phyloP scores from a whole-genome alignment of 169 alveolate species.

The Cryptosporidium parvum region DNA sequence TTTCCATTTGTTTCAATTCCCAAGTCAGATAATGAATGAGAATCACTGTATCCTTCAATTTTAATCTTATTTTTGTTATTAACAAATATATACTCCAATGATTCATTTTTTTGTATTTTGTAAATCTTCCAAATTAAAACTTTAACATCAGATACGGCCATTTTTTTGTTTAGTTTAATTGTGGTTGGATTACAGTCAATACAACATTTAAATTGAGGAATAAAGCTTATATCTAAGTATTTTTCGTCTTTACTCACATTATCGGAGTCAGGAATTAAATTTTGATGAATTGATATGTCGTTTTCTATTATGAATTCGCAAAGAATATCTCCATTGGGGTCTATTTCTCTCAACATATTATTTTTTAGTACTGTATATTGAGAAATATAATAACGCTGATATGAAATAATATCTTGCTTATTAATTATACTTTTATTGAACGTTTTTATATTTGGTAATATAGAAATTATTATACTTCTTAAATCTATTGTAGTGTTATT shows the following conservation, averaged over 20 bases:
- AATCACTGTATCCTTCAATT: conserved; percentile 38
- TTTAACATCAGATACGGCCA: conserved; percentile 37
- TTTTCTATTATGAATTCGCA: conserved; percentile 17
- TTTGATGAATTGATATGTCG: neutral
- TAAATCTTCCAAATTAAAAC: conserved; percentile 31
- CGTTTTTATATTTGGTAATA: conserved; percentile 36
- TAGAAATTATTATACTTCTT: conserved; percentile 43
- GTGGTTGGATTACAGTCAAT: conserved; percentile 7
- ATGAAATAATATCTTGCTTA: conserved; percentile 34
- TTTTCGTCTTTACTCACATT: neutral
- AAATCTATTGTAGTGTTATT: conserved; percentile 3
- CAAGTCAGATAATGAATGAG: conserved; percentile 40
- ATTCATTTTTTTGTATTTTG: conserved; percentile 39
- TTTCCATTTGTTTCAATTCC: conserved; percentile 47
- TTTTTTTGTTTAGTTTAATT: conserved; percentile 39
- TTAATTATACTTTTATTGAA: conserved; percentile 48
- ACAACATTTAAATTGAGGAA: conserved; percentile 16
- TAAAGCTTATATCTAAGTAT: conserved; percentile 26
- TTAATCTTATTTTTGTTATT: conserved; percentile 6
- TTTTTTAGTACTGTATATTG: conserved; percentile 25
- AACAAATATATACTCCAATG: conserved; percentile 17
- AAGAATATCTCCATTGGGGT: conserved; percentile 46
- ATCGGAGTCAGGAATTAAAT: neutral
- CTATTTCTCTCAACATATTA: neutral
- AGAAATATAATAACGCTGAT: conserved; percentile 63